Evolutionary conservation across 768 basidiomycete genomes (phyloP).

Genomic region (Tulasnella sp.): DNA sequence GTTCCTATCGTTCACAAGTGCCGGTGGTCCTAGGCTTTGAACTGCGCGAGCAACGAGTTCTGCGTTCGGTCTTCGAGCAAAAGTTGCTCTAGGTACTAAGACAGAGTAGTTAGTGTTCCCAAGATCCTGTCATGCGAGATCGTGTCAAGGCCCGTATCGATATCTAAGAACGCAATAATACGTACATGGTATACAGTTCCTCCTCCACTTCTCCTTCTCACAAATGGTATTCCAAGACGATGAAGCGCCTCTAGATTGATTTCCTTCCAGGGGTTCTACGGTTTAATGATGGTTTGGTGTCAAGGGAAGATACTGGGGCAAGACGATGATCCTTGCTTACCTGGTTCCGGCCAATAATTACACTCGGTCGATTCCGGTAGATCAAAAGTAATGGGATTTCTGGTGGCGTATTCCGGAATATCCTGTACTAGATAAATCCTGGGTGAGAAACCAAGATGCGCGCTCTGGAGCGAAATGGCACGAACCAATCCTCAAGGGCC

Average conservation of each 20-base stretch:
- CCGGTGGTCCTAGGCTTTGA: constrained; percentile 56
- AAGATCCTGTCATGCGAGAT: constrained; percentile 52
- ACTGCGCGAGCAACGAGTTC: constrained; percentile 70
- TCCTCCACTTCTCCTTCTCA: constrained; percentile 82
- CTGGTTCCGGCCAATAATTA: constrained; percentile 87
- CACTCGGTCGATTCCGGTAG: constrained; percentile 80
- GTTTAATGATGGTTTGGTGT: neutral
- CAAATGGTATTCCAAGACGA: constrained; percentile 51
- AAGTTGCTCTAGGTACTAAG: constrained; percentile 69
- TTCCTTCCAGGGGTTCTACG: constrained; percentile 93
- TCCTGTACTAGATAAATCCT: constrained; percentile 32
- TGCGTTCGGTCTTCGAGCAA: constrained; percentile 70
- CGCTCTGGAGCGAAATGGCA: constrained; percentile 10
- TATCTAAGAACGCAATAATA: constrained; percentile 17
- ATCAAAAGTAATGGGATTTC: constrained; percentile 67
- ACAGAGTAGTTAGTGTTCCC: constrained; percentile 98
- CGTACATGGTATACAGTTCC: constrained; percentile 94
- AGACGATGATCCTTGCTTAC: constrained; percentile 22
- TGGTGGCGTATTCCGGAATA: constrained; percentile 66
- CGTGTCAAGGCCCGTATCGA: neutral
- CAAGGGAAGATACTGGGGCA: neutral
- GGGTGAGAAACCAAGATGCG: neutral
- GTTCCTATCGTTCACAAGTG: constrained; percentile 77
- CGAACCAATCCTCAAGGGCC: constrained; percentile 81
- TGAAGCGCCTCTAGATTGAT: constrained; percentile 60